Evolutionary conservation across 768 basidiomycete genomes (phyloP).

Genomic region (Bullera alba): DNA sequence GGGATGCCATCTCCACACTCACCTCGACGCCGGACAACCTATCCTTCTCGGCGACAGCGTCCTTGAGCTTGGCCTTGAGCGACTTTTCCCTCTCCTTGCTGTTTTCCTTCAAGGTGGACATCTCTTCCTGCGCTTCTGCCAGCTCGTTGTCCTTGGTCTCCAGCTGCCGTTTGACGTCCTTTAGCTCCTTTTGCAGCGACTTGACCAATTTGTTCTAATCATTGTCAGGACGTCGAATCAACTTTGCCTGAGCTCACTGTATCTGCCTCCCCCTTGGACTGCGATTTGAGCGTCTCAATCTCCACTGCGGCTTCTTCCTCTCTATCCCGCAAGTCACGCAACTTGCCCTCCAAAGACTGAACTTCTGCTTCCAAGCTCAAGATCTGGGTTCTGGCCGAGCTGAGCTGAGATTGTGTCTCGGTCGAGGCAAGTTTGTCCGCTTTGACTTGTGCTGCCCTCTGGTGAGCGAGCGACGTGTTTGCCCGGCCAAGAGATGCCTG

Average conservation of each 20-base stretch:
- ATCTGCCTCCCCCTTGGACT: conserved; percentile 23
- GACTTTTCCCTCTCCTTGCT: conserved; percentile 27
- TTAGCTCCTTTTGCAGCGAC: conserved; percentile 16
- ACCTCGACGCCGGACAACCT: conserved; percentile 20
- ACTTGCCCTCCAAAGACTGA: conserved; percentile 16
- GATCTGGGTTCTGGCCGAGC: conserved; percentile 9
- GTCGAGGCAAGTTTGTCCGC: background rate
- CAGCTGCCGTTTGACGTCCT: conserved; percentile 21
- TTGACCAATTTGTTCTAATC: conserved; percentile 27
- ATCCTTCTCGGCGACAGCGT: conserved; percentile 18
- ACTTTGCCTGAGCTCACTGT: conserved; percentile 9
- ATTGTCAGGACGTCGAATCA: background rate
- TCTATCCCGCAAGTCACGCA: conserved; percentile 17
- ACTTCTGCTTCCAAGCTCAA: conserved; percentile 13
- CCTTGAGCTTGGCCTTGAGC: conserved; percentile 24
- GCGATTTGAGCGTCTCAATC: conserved; percentile 17
- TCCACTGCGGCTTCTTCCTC: conserved; percentile 24
- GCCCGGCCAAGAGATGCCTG: conserved; percentile 16
- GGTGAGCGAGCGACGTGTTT: conserved; percentile 20
- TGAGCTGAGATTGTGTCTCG: conserved; percentile 5
- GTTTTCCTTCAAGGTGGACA: conserved; percentile 15
- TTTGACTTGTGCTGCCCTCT: conserved; percentile 6
- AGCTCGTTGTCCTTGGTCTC: conserved; percentile 18
- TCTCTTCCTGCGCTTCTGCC: conserved; percentile 25
- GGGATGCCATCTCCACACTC: background rate